These are phyloP conservation scores for Hypoxylon trugodes DNA, from an alignment of 495 filamentous ascomycete species.

Conservation along the genomic window DNA sequence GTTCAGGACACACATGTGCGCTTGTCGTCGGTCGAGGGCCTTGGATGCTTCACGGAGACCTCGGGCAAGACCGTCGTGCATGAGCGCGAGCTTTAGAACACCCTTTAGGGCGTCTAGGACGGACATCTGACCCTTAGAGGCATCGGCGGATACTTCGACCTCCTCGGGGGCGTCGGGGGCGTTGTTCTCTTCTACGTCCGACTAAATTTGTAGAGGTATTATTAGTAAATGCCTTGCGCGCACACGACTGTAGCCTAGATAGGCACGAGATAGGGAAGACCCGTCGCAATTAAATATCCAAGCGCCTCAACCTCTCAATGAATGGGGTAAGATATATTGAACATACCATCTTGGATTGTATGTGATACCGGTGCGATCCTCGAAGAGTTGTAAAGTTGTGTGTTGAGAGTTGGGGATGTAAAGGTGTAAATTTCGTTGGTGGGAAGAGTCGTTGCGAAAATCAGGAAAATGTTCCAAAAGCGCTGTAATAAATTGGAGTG, in stretches of 20 bases:
- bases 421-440: slow-evolving; percentile 30
- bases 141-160: slow-evolving; percentile 90
- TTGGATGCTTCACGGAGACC: slow-evolving; percentile 97
- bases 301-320: neutral
- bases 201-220: slow-evolving; percentile 47
- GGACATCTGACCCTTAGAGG: slow-evolving; percentile 91
- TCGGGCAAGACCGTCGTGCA: slow-evolving; percentile 98
- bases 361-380: slow-evolving; percentile 62
- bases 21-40: slow-evolving; percentile 95
- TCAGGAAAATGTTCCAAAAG: slow-evolving; percentile 36
- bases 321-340: slow-evolving; percentile 11
- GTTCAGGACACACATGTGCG: slow-evolving; percentile 99
- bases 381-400: slow-evolving; percentile 53
- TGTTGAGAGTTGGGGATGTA: slow-evolving; percentile 25
- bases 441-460: slow-evolving; percentile 37
- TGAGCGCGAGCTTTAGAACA: slow-evolving; percentile 96
- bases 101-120: slow-evolving; percentile 98
- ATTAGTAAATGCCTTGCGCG: slow-evolving; percentile 28
- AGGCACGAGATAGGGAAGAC: slow-evolving; percentile 22
- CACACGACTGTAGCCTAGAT: slow-evolving; percentile 26
- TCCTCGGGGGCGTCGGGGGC: slow-evolving; percentile 81
- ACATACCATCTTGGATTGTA: slow-evolving; percentile 65
- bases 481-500: slow-evolving; percentile 20
- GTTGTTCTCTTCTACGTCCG: slow-evolving; percentile 80
- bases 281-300: slow-evolving; percentile 11